Evolutionary conservation across 2,329 filamentous ascomycete genomes (phyloP), one percentile per base, ranked within the genome.

Genomic region (Fusarium coicis): DNA sequence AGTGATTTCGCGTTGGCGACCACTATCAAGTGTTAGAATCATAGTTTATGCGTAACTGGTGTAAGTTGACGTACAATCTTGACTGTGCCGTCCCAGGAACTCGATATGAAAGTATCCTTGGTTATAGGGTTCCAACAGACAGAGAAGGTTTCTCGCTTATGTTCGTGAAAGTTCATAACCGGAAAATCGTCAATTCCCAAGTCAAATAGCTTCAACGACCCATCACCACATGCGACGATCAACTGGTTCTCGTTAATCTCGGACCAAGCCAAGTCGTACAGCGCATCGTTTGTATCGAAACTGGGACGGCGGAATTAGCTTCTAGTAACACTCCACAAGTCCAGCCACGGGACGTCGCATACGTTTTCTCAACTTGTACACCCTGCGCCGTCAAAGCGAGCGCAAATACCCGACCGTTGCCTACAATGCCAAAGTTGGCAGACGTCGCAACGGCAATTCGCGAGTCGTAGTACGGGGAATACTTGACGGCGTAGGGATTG

Each of bases 401-500:
- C 65, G 96, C 91, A 80, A 93, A 98, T 2, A 98, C 84, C 47
- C 95, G 91, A 16, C 96, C 96, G 85, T 99, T 99, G 53, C 96
- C 96, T 40, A 99, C 96, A 43, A 99, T 93, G 43, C 96, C 96
- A 84, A 96, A 99, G 86, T 99, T 98, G 73, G 96, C 91, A n/a
- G 95, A 93, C 3, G 93, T 89, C 36, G 94, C 93, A 77, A 98
- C 95, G 64, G 96, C 96, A 73, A 99, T 91, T 72, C 95, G 92
- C 74, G 93, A 96, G 85, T 98, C 96, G 85, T 97, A 97, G 86
- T 98, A 99, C 11, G 96, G 96, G 63, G 96, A 98, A 87, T 98
- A 99, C 84, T 98, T 97, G 83, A 98, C 95, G 76, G 93, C 94
- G 84, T 97, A 98, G 78, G 95, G 95, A 83, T 98, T 97, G 88